Evolutionary conservation across 2,329 filamentous ascomycete species (phyloP).

Genomic region (Lachnum nothofagi): DNA sequence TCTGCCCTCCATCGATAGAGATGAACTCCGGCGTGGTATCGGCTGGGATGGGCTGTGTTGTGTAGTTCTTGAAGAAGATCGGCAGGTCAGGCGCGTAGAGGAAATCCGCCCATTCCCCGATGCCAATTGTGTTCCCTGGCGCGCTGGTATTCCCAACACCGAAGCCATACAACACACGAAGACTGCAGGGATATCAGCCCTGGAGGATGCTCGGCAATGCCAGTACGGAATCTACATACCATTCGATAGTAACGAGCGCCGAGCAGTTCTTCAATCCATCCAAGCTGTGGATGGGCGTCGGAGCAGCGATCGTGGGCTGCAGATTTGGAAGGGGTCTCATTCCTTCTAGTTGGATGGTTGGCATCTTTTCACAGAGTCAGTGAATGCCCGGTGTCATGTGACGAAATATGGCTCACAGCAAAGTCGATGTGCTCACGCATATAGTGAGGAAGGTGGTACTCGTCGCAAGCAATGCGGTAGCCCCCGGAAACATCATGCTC

Average conservation of each 20-base stretch:
- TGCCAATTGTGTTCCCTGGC: conserved; percentile 44
- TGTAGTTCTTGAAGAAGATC: conserved; percentile 42
- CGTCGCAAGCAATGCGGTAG: conserved; percentile 19
- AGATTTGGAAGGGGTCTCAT: conserved; percentile 16
- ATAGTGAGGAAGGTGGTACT: conserved; percentile 45
- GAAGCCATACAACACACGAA: conserved; percentile 45
- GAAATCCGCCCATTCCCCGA: conserved; percentile 50
- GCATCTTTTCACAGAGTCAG: conserved; percentile 12
- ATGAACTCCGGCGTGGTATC: conserved; percentile 34
- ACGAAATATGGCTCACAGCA: neutral
- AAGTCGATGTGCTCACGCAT: conserved; percentile 47
- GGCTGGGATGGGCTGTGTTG: conserved; percentile 37
- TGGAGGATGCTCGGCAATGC: too few species aligned
- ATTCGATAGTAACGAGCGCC: conserved; percentile 50
- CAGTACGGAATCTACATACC: too few species aligned
- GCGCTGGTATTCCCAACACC: conserved; percentile 35
- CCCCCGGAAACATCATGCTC: conserved; percentile 46
- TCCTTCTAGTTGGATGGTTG: conserved; percentile 19
- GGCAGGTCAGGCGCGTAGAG: conserved; percentile 47
- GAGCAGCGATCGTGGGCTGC: neutral
- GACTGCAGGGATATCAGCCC: too few species aligned
- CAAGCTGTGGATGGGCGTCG: conserved; percentile 3
- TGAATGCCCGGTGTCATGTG: neutral
- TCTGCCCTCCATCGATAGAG: conserved; percentile 33
- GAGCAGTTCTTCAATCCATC: conserved; percentile 38